These are phyloP conservation scores for Ophiostoma montium DNA, from an alignment of 2,329 filamentous ascomycete species.

Conservation along the genomic window DNA sequence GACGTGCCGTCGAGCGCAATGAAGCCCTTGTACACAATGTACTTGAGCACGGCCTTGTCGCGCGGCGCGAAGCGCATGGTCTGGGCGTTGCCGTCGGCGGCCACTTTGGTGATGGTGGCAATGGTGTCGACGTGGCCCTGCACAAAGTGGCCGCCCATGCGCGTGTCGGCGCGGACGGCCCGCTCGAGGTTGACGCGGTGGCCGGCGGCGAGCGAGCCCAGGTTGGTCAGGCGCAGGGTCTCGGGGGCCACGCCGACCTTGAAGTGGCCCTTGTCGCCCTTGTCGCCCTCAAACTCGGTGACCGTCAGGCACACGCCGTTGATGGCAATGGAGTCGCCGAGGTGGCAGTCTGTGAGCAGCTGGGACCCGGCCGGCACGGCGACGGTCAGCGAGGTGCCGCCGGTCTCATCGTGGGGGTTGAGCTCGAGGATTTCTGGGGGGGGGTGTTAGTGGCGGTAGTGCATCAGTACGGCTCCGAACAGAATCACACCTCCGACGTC, in stretches of 20 bases:
- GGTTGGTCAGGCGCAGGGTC: constrained; percentile 87
- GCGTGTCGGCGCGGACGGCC: constrained; percentile 76
- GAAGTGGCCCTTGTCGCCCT: constrained; percentile 40
- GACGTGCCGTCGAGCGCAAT: constrained; percentile 90
- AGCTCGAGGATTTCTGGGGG: constrained; percentile 65
- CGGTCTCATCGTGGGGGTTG: constrained; percentile 65
- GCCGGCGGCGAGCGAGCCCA: constrained; percentile 54
- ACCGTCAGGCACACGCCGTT: constrained; percentile 96
- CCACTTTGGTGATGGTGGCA: constrained; percentile 58
- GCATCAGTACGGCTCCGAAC: no score
- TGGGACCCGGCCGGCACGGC: constrained; percentile 47
- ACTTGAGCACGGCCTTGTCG: constrained; percentile 54
- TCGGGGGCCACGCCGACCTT: constrained; percentile 91
- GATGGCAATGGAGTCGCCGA: constrained; percentile 88
- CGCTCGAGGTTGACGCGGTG: constrained; percentile 84
- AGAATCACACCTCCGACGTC: constrained; percentile 67
- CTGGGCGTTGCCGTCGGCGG: constrained; percentile 76
- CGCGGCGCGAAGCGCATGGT: constrained; percentile 68
- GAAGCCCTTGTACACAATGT: constrained; percentile 94
- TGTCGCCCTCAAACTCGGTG: constrained; percentile 35
- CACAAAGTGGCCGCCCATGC: constrained; percentile 97
- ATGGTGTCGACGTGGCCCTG: constrained; percentile 94
- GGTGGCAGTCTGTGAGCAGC: constrained; percentile 70
- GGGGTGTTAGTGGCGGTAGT: neutral
- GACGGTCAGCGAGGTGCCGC: constrained; percentile 85